Evolutionary conservation across 768 basidiomycete genomes (phyloP).

Genomic region (Hebeloma cylindrosporum): DNA sequence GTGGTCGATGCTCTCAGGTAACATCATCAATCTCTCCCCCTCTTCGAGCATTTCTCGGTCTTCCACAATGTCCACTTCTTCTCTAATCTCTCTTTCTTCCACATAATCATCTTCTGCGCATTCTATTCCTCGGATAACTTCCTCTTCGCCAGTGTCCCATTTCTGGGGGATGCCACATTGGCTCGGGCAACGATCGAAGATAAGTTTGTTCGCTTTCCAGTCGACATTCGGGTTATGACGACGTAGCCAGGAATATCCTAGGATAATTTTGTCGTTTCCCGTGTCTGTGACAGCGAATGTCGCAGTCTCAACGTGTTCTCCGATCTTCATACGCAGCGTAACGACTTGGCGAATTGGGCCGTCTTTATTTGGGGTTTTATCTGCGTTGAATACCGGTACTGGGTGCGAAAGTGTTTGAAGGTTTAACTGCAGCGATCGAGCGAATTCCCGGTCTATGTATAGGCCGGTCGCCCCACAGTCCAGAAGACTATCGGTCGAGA

Average conservation of each 20-base stretch:
- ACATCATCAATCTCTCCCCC: slow-evolving; percentile 9
- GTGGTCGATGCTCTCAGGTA: slow-evolving; percentile 2
- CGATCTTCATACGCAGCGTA: slow-evolving; percentile 17
- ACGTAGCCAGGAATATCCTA: slow-evolving; percentile 23
- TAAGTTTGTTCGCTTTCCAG: slow-evolving; percentile 10
- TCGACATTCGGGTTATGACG: slow-evolving; percentile 24
- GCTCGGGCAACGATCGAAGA: slow-evolving; percentile 13
- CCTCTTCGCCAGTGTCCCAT: background rate
- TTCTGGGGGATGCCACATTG: background rate
- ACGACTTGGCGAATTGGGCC: slow-evolving; percentile 22
- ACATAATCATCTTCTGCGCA: background rate
- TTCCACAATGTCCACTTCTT: background rate
- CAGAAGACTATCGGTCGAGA: slow-evolving; percentile 1
- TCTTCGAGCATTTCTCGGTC: slow-evolving; percentile 8
- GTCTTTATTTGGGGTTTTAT: slow-evolving; percentile 16
- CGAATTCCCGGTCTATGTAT: slow-evolving; percentile 8
- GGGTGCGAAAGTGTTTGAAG: slow-evolving; percentile 5
- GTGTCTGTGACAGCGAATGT: slow-evolving; percentile 23
- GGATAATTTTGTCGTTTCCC: slow-evolving; percentile 17
- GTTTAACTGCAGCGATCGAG: background rate
- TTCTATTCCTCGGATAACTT: background rate
- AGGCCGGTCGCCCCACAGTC: slow-evolving; percentile 16
- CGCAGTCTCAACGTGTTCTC: slow-evolving; percentile 19
- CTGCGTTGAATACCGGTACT: slow-evolving; percentile 23
- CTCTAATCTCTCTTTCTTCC: slow-evolving; percentile 1